Evolutionary conservation across 2,329 filamentous ascomycete genomes (phyloP).

Genomic region (Coleophoma crateriformis): DNA sequence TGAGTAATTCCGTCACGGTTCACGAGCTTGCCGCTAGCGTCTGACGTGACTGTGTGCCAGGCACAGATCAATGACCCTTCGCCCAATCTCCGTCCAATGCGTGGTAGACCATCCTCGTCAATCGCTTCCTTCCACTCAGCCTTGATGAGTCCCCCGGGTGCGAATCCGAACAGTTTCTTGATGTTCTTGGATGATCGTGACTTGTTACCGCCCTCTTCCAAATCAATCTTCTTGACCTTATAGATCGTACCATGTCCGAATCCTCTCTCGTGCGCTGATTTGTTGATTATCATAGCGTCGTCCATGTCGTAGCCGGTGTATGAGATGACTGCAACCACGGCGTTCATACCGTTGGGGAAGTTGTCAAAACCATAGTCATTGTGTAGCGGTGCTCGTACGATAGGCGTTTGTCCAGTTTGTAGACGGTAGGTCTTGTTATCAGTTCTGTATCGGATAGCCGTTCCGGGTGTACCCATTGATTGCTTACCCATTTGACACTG

Average conservation of each 20-base stretch:
- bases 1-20: slow-evolving; percentile 84
- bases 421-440: slow-evolving; percentile 97
- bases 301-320: slow-evolving; percentile 99
- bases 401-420: slow-evolving; percentile 92
- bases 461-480: slow-evolving; percentile 94
- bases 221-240: slow-evolving; percentile 88
- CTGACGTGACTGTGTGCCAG: slow-evolving; percentile 80
- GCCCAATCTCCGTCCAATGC: slow-evolving; percentile 70
- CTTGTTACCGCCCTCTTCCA: slow-evolving; percentile 71
- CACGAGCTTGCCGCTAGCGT: slow-evolving; percentile 70
- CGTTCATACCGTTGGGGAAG: slow-evolving; percentile 94
- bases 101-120: slow-evolving; percentile 82
- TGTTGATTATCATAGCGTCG: slow-evolving; percentile 99
- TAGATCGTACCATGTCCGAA: slow-evolving; percentile 96
- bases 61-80: slow-evolving; percentile 84
- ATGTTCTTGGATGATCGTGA: slow-evolving; percentile 62
- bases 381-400: slow-evolving; percentile 87
- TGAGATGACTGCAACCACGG: slow-evolving; percentile 93
- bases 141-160: slow-evolving; percentile 68
- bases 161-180: slow-evolving; percentile 85
- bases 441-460: slow-evolving; percentile 77
- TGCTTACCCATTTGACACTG: slow-evolving; percentile 99
- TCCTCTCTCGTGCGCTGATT: slow-evolving; percentile 90
- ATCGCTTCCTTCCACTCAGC: slow-evolving; percentile 66
- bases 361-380: slow-evolving; percentile 97